Base-by-base conservation (phyloP, 345 rosid genomes). In the Pugionium cornutum region DNA sequence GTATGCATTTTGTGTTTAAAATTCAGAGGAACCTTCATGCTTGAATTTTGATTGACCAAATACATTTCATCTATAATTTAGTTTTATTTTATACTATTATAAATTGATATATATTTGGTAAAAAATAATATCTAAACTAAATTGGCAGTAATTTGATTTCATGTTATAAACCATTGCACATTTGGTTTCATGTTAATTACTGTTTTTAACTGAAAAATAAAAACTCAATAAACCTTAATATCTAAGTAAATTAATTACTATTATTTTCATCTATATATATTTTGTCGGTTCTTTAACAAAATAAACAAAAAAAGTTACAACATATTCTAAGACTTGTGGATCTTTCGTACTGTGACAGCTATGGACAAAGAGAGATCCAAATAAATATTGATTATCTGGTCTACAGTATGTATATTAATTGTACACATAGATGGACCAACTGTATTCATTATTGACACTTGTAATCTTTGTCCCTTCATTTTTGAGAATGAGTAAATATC, bases 261-360 rank as follows among this genome's bases (percentile, higher is more conserved):
- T 18, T 18, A 18, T 18, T 18, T 18, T 18, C 18, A 18, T 18
- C 18, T 18, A 18, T 18, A 1, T 35, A 28, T 6, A 47, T 47
- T 30, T 32, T 47, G 64, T 35, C 64, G 64, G 58, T 32, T 57
- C 29, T 49, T 35, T 11, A 51, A 65, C n/a, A 40, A 53, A 35
- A 47, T 4, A 9, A 40, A 35, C 1, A 43, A 2, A 18, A 4
- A 0, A 51, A 34, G 5, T 36, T 4, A 57, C 6, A n/a, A 67
- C 66, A 72, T 58, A 58, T 72, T 51, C 66, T 65, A 58, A 18
- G 71, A 66, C 71, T 65, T 65, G 71, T 58, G 67, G 66, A 58
- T 65, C 67, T 51, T 62, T 65, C 30, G 18, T n/a, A 29, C 36
- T 25, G 35, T 58, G 71, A 43, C 60, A 66, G 30, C 71, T 37